phyloP scores from a whole-genome alignment of 306 rosid species.

The Malus orientalis region DNA sequence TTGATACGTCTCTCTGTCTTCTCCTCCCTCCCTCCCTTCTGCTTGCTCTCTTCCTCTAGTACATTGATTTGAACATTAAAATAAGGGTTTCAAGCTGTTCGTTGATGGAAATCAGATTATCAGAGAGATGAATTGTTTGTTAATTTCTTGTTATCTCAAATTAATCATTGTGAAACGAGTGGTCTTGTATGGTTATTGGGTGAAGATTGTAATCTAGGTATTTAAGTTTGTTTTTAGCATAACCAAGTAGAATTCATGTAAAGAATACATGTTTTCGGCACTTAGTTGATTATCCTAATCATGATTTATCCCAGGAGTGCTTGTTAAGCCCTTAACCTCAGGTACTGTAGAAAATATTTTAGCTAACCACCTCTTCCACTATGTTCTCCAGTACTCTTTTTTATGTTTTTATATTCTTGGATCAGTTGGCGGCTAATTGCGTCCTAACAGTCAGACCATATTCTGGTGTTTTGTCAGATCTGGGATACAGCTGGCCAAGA shows the following conservation, averaged over 20 bases:
- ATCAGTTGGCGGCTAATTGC: not conserved
- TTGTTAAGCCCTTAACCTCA: not conserved
- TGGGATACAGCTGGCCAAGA: constrained; percentile 99
- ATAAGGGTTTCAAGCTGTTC: not conserved
- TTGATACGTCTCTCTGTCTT: not conserved
- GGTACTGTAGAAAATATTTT: not conserved
- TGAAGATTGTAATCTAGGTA: not conserved
- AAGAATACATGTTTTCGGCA: not conserved
- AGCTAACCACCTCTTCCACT: not conserved
- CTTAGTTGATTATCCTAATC: not conserved
- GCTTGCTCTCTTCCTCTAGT: not conserved
- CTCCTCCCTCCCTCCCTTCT: not conserved
- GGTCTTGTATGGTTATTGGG: not conserved
- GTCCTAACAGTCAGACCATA: not conserved
- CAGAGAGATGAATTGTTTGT: not conserved
- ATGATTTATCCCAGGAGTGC: not conserved
- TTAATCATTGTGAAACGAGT: not conserved
- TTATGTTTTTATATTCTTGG: not conserved
- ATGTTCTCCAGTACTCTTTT: not conserved
- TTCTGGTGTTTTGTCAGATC: constrained; percentile 40
- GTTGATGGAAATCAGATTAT: not conserved
- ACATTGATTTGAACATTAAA: not conserved
- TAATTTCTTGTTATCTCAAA: not conserved
- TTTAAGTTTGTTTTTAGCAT: not conserved
- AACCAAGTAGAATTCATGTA: not conserved